Evolutionary conservation across 345 rosid genomes (phyloP).

Genomic region (Moringa oleifera): DNA sequence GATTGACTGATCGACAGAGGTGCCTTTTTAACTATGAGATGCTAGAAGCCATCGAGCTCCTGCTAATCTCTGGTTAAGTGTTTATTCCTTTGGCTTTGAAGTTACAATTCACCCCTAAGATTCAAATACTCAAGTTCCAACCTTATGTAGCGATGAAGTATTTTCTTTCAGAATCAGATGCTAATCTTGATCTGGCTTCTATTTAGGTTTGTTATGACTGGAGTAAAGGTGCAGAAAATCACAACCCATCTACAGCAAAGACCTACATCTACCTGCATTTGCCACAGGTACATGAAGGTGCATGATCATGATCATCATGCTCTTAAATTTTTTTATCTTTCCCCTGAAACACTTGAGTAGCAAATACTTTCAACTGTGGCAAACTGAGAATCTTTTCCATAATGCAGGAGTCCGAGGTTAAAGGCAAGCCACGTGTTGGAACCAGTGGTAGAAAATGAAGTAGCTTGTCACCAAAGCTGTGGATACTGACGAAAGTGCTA

Average conservation of each 20-base stretch:
- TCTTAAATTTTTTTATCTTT: too few species aligned
- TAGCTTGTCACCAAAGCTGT: not conserved
- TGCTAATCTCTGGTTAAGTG: too few species aligned
- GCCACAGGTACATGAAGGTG: constrained; percentile 40
- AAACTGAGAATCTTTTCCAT: not conserved
- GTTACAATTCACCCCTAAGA: too few species aligned
- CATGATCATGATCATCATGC: not conserved
- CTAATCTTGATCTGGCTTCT: not conserved
- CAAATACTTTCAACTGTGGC: not conserved
- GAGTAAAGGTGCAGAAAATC: constrained; percentile 89
- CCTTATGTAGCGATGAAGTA: too few species aligned
- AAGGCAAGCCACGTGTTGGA: constrained; percentile 72
- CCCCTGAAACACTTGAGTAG: too few species aligned
- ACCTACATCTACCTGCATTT: constrained; percentile 52
- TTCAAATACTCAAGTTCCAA: too few species aligned
- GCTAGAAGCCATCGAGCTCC: too few species aligned
- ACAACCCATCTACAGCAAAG: constrained; percentile 69
- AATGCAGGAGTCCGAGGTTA: constrained; percentile 77
- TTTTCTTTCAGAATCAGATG: too few species aligned
- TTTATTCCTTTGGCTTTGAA: too few species aligned
- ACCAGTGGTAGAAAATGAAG: constrained; percentile 48
- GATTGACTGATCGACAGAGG: too few species aligned
- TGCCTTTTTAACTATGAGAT: too few species aligned
- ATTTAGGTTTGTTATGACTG: constrained; percentile 87
- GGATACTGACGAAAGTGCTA: too few species aligned